Percentiles rank a stretch among this genome's conserved stretches.
These are phyloP conservation scores for Fagus sylvatica DNA, from an alignment of 306 rosid species.

Conservation along the genomic window DNA sequence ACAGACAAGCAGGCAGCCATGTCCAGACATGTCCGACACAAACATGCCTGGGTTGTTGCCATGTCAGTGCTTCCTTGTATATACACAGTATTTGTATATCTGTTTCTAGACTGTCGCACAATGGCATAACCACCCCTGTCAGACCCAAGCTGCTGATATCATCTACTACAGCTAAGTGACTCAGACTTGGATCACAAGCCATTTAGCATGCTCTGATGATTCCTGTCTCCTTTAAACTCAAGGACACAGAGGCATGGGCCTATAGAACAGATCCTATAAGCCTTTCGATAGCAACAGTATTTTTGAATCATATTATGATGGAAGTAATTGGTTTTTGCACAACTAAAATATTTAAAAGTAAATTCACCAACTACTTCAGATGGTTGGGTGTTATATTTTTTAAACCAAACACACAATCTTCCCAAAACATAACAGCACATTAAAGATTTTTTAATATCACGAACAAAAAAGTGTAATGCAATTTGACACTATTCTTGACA, in stretches of 20 bases:
- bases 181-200: conserved; percentile 3
- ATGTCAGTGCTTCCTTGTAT: too few species aligned
- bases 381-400: neutral
- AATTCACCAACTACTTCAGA: neutral
- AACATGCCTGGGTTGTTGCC: too few species aligned
- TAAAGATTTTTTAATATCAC: too few species aligned
- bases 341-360: neutral
- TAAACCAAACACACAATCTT: neutral
- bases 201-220: neutral
- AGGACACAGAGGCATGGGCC: neutral
- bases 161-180: neutral
- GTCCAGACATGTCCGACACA: too few species aligned
- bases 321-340: neutral
- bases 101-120: neutral
- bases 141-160: too few species aligned
- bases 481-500: neutral
- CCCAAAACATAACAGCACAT: neutral
- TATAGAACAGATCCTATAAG: neutral
- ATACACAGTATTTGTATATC: neutral
- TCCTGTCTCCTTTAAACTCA: neutral
- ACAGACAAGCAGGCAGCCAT: too few species aligned
- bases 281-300: neutral
- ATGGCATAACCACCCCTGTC: neutral
- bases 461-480: neutral
- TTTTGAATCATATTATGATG: neutral